phyloP scores from a whole-genome alignment of 371 early-diverging fungal species.

The Enteropsectra breve region DNA sequence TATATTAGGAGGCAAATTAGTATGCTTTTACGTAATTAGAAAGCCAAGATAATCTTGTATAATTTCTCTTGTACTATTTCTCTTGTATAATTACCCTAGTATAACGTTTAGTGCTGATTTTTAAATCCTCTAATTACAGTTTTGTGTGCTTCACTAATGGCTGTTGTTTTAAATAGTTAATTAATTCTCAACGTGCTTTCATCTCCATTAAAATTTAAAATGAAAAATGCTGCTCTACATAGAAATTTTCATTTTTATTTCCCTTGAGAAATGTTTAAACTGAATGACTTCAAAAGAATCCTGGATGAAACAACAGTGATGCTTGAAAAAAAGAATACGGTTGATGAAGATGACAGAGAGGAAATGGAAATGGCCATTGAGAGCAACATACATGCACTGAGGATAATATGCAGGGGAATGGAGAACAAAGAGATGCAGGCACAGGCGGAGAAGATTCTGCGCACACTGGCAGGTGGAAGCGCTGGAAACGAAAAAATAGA shows the following conservation, averaged over 20 bases:
- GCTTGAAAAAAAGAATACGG: neutral
- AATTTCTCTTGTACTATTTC: neutral
- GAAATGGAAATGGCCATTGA: constrained; percentile 20
- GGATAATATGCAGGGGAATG: constrained; percentile 8
- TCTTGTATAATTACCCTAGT: neutral
- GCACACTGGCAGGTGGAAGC: constrained; percentile 5
- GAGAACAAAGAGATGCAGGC: constrained; percentile 6
- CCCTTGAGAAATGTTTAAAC: constrained; percentile 2
- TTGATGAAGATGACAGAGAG: constrained; percentile 12
- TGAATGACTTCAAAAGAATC: constrained; percentile 13
- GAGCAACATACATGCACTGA: constrained; percentile 31
- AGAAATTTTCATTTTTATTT: neutral
- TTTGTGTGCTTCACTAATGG: neutral
- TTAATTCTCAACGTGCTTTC: neutral
- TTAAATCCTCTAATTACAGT: neutral
- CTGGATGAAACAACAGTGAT: neutral
- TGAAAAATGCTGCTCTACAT: neutral
- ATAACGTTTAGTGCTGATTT: neutral
- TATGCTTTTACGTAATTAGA: neutral
- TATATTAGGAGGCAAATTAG: neutral
- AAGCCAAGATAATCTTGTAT: neutral
- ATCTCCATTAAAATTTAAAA: neutral
- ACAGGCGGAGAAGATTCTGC: neutral
- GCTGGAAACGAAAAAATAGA: neutral
- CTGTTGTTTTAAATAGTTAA: neutral